These are phyloP conservation scores for Phytophthora meadii DNA, from an alignment of 352 stramenopile genomes.

Conservation along the genomic window DNA sequence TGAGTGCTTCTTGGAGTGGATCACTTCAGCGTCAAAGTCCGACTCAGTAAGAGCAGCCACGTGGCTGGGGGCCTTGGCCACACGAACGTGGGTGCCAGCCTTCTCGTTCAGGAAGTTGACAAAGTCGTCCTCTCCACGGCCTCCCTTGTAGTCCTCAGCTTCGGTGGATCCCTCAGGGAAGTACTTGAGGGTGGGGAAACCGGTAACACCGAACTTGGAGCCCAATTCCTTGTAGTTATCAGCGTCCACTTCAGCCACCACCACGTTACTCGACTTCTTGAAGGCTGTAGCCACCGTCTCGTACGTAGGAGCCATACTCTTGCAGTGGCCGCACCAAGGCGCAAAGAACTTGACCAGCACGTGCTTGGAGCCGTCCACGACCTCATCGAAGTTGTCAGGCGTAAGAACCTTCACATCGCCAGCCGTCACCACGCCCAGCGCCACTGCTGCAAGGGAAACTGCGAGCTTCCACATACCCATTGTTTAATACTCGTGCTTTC, in stretches of 20 bases:
- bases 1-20: constrained; percentile 85
- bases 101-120: constrained; percentile 80
- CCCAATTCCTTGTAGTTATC: constrained; percentile 86
- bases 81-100: constrained; percentile 72
- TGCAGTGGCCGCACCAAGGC: constrained; percentile 93
- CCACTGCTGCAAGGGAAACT: constrained; percentile 47
- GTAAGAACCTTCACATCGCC: constrained; percentile 85
- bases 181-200: constrained; percentile 95
- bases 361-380: constrained; percentile 86
- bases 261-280: constrained; percentile 86
- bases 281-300: constrained; percentile 90
- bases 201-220: constrained; percentile 85
- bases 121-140: constrained; percentile 87
- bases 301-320: constrained; percentile 81
- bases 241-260: constrained; percentile 91
- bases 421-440: constrained; percentile 59
- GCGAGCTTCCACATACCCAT: constrained; percentile 74
- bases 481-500: neutral
- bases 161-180: constrained; percentile 83
- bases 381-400: constrained; percentile 81
- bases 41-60: constrained; percentile 63
- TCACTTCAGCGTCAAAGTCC: constrained; percentile 84
- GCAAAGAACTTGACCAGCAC: constrained; percentile 93
- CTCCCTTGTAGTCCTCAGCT: constrained; percentile 87
- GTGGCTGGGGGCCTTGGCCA: constrained; percentile 73